phyloP scores from a whole-genome alignment of 495 filamentous ascomycete genomes.

The Aspergillus leporis region DNA sequence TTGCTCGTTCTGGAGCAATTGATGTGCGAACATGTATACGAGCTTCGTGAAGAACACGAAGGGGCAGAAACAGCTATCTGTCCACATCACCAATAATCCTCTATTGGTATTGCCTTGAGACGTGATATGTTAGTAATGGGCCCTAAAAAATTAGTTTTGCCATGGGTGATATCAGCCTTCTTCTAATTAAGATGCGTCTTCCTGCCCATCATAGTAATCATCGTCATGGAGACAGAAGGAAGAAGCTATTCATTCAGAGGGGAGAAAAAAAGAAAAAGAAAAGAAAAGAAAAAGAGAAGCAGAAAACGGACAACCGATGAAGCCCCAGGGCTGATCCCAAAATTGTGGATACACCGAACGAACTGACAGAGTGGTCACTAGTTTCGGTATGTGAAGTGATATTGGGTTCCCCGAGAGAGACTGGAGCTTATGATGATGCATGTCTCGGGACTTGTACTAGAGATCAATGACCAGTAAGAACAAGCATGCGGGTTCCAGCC shows the following conservation, averaged over 20 bases:
- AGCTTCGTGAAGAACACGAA: background rate
- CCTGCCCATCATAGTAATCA: constrained; percentile 1
- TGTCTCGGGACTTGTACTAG: background rate
- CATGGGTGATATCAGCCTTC: background rate
- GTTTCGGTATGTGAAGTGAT: constrained; percentile 1
- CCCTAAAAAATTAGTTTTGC: background rate
- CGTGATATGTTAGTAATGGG: background rate
- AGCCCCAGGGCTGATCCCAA: background rate
- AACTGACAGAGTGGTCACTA: background rate
- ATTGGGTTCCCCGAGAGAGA: background rate
- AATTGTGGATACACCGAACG: background rate
- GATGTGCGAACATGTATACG: background rate
- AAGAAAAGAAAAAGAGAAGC: background rate
- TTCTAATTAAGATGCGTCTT: background rate
- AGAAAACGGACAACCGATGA: background rate
- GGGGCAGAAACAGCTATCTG: background rate
- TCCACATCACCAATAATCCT: background rate
- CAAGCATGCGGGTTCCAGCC: background rate
- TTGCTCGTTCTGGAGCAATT: background rate
- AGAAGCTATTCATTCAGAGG: background rate
- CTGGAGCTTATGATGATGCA: background rate
- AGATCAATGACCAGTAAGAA: background rate
- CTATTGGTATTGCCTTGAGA: background rate
- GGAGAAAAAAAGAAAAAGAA: background rate
- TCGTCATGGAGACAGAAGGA: background rate